Evolutionary conservation across 371 early-diverging fungal species (phyloP).

Genomic region (Apophysomyces variabilis): DNA sequence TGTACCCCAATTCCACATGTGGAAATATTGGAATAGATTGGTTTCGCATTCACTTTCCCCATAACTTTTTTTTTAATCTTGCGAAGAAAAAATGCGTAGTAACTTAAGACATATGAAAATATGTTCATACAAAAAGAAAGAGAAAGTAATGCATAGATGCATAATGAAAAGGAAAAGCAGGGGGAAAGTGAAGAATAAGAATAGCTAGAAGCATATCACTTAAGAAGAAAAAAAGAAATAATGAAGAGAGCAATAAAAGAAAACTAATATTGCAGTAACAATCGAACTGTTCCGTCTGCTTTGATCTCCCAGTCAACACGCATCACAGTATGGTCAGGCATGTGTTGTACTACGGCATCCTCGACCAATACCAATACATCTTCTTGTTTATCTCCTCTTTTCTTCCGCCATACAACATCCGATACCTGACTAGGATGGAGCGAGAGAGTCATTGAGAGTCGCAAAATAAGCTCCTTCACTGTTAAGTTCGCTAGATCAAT

Average conservation of each 20-base stretch:
- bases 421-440: conserved; percentile 3
- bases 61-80: conserved; percentile 8
- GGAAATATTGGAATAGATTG: background rate
- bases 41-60: conserved; percentile 6
- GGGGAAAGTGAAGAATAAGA: background rate
- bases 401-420: conserved; percentile 7
- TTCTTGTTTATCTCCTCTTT: background rate
- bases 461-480: background rate
- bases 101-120: conserved; percentile 2
- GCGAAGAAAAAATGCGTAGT: background rate
- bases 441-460: background rate
- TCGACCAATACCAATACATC: conserved; percentile 19
- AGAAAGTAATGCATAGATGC: conserved; percentile 9
- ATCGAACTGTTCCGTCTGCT: conserved; percentile 19
- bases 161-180: background rate
- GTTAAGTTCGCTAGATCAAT: background rate
- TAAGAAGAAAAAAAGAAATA: conserved; percentile 5
- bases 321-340: conserved; percentile 16
- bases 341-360: conserved; percentile 16
- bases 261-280: background rate
- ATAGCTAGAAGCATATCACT: background rate
- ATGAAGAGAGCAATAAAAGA: background rate
- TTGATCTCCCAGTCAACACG: conserved; percentile 29
- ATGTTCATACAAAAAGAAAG: conserved; percentile 4
- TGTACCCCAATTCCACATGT: conserved; percentile 7